phyloP scores from a whole-genome alignment of 2,329 filamentous ascomycete genomes.

The Fusarium sulawesiense region DNA sequence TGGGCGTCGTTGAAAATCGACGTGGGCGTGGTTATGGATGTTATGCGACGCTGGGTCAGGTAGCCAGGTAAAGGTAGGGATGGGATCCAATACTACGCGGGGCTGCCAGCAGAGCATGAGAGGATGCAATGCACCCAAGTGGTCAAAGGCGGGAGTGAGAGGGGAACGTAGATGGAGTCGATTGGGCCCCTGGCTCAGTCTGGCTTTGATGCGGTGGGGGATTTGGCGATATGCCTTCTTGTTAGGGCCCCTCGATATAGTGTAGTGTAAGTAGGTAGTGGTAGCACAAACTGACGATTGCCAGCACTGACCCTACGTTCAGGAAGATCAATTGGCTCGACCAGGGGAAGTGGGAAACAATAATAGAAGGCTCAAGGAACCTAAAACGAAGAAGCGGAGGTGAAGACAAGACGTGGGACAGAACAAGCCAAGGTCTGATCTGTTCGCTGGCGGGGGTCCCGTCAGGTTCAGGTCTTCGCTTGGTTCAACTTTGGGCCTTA shows the following conservation, averaged over 20 bases:
- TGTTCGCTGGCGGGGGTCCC: slow-evolving; percentile 10
- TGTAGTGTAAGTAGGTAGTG: neutral
- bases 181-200: slow-evolving; percentile 28
- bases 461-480: slow-evolving; percentile 30
- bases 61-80: slow-evolving; percentile 17
- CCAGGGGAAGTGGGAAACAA: slow-evolving; percentile 12
- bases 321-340: slow-evolving; percentile 10
- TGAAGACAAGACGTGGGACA: slow-evolving; percentile 16
- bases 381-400: slow-evolving; percentile 34
- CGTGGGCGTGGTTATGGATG: slow-evolving; percentile 33
- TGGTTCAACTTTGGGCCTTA: slow-evolving; percentile 29
- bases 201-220: slow-evolving; percentile 30
- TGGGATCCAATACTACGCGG: slow-evolving; percentile 44
- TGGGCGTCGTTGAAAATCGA: slow-evolving; percentile 15
- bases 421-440: slow-evolving; percentile 8
- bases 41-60: slow-evolving; percentile 25
- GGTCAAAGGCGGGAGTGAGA: slow-evolving; percentile 39
- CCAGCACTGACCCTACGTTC: slow-evolving; percentile 25
- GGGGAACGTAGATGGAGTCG: slow-evolving; percentile 36
- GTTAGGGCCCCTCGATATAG: slow-evolving; percentile 3
- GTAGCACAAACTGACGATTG: slow-evolving; percentile 4
- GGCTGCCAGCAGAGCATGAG: slow-evolving; percentile 50
- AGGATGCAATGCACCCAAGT: slow-evolving; percentile 49
- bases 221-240: slow-evolving; percentile 4
- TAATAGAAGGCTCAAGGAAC: slow-evolving; percentile 32